Conservation (phyloP, 176 grass and related monocot genomes). For the Eleusine coracana region DNA sequence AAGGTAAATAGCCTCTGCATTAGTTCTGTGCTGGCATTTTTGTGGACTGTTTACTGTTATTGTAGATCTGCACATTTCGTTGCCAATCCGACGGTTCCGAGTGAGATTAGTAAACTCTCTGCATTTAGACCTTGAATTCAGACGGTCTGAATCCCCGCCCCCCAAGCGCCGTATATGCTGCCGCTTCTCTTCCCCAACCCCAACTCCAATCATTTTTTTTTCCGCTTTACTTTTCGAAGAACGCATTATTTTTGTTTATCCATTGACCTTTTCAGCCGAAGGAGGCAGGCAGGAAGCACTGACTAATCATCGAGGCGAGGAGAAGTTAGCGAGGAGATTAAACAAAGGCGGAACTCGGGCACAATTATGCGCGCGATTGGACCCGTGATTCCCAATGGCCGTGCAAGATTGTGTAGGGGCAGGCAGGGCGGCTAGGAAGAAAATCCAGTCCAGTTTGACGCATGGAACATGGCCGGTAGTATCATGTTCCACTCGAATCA, state of each 20-base stretch:
- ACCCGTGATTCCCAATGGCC: neutral
- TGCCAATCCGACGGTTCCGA: too few species aligned
- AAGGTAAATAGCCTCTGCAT: too few species aligned
- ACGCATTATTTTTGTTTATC: neutral
- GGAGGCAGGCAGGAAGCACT: neutral
- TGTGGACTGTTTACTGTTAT: too few species aligned
- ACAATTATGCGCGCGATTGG: neutral
- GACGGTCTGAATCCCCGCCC: too few species aligned
- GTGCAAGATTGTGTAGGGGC: constrained; percentile 31
- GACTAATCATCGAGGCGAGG: neutral
- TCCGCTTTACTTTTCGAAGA: neutral
- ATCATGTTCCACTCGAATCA: neutral
- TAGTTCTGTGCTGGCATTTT: too few species aligned
- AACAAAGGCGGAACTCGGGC: neutral
- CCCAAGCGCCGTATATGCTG: neutral
- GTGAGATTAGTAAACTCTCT: too few species aligned
- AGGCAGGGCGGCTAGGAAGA: constrained; percentile 11
- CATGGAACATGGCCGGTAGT: neutral
- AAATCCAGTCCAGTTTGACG: neutral
- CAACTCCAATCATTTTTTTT: too few species aligned
- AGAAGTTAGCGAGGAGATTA: neutral
- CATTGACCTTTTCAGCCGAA: constrained; percentile 25
- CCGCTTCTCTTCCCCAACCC: neutral
- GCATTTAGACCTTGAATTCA: too few species aligned
- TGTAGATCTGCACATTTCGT: too few species aligned